Evolutionary conservation across 2,329 filamentous ascomycete species (phyloP).

Genomic region (Ophiostoma ulmi): DNA sequence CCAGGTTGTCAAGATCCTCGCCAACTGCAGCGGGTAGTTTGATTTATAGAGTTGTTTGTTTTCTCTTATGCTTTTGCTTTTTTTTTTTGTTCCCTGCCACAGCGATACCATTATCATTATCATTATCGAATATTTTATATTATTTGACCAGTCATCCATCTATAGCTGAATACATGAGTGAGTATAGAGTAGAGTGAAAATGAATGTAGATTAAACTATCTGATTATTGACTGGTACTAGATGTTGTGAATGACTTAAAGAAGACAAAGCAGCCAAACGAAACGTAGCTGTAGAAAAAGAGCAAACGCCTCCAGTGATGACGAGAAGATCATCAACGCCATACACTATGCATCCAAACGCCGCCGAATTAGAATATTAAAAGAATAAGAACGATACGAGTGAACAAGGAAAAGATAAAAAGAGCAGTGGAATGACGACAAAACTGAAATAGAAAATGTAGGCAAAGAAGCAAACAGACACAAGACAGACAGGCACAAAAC

Average conservation of each 20-base stretch:
- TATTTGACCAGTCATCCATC: not conserved
- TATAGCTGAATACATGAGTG: not conserved
- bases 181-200: not conserved
- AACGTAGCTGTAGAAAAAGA: not conserved
- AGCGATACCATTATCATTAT: conserved; percentile 13
- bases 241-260: not conserved
- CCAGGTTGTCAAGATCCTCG: conserved; percentile 11
- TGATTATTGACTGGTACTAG: not conserved
- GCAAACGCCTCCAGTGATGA: not conserved
- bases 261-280: not conserved
- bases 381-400: not conserved
- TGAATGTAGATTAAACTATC: not conserved
- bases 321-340: not conserved
- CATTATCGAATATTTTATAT: not conserved
- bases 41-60: not conserved
- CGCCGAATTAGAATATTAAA: not conserved
- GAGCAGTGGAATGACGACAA: not conserved
- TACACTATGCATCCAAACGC: not conserved
- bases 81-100: not conserved
- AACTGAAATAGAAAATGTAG: not conserved
- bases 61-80: not conserved
- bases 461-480: not conserved
- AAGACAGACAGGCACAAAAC: not conserved
- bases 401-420: not conserved
- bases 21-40: conserved; percentile 16